Conservation (phyloP, 2,329 filamentous ascomycete genomes). For the Venturia nashicola region DNA sequence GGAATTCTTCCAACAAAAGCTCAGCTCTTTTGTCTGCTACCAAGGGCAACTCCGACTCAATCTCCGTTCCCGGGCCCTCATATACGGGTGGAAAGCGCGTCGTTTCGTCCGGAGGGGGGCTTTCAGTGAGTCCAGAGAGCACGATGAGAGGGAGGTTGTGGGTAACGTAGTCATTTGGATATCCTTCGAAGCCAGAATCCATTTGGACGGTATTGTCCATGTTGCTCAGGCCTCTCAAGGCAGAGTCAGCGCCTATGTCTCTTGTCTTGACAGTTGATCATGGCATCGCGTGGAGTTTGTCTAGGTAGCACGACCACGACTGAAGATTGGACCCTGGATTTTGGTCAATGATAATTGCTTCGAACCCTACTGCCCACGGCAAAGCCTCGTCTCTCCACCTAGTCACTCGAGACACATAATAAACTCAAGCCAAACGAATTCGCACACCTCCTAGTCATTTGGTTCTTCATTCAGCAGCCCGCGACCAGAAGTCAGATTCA, state of each 20-base stretch:
- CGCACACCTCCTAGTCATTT: neutral
- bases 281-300: neutral
- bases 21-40: constrained; percentile 54
- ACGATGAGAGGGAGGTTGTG: constrained; percentile 80
- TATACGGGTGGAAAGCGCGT: neutral
- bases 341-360: neutral
- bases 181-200: constrained; percentile 56
- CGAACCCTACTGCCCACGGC: neutral
- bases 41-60: constrained; percentile 59
- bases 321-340: neutral
- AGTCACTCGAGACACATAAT: neutral
- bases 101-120: constrained; percentile 14
- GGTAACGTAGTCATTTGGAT: constrained; percentile 65
- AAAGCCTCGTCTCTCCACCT: neutral
- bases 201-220: neutral
- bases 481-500: neutral
- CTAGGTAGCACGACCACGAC: neutral
- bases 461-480: neutral
- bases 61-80: constrained; percentile 37
- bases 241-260: neutral
- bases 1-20: constrained; percentile 53
- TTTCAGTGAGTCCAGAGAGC: constrained; percentile 57
- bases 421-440: neutral
- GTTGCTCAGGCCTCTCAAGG: neutral
- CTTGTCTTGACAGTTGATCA: neutral